Base-by-base conservation (phyloP, 1,284 basidiomycete genomes). In the Tremellales sp. region DNA sequence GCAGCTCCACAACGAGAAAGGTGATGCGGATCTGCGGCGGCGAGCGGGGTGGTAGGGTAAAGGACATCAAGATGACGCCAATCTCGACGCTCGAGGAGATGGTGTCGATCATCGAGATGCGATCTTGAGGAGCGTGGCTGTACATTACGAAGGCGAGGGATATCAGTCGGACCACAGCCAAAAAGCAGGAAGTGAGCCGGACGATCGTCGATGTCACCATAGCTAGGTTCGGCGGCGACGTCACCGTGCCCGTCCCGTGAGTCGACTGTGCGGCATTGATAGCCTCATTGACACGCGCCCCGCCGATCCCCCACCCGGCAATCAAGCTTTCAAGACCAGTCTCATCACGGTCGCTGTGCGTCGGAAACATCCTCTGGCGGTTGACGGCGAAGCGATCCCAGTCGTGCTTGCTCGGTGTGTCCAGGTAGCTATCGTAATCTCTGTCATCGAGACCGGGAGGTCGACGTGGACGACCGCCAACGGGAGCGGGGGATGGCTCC, bases 281-380 rank as follows among this genome's bases (percentile, higher is more conserved):
- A 36, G 5, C 5, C 4, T 15, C 6, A 13, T 15, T 17, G 33
- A 36, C 33, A 31, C 15, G 8, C 29, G 29, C 15, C 15, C 29
- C 29, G 29, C 58, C 57, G 31, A 63, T 52, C 1, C 64, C 65
- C 70, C 70, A 72, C 6, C 60, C 58, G 6, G 64, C 67, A 2
- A 72, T 43, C 0, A 72, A 50, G 39, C 45, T 49, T 43, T 72
- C 70, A 37, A 72, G 50, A 17, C 70, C 70, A 3, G 70, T 72
- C 48, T 70, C 67, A 21, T 67, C 62, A 6, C 54, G 42, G 7
- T 43, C 48, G 17, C 42, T 22, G 0, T 42, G 29, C 21, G 40
- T 35, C 0, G 63, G 57, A 44, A 68, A 72, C 59, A 72, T 65
- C 26, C 68, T 51, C 50, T 72, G 70, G 40, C 50, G 61, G 33